Conservation (phyloP, 208 protist species). For the Wallacemonas sp. region DNA sequence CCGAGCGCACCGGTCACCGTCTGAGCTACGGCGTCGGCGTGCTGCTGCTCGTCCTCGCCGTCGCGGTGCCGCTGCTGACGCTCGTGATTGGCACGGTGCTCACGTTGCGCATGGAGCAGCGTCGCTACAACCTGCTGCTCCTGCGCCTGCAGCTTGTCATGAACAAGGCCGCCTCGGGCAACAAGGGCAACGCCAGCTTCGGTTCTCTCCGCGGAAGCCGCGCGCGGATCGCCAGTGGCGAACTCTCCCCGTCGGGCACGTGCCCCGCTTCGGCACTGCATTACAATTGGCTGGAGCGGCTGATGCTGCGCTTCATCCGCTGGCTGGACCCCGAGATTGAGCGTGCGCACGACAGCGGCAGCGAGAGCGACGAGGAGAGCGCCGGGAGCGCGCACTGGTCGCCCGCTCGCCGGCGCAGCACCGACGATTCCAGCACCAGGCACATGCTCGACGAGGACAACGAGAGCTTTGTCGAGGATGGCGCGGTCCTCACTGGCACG, state of each 20-base stretch:
- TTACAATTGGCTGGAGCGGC: conserved; percentile 13
- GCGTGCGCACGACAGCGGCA: not conserved
- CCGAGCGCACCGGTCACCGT: conserved; percentile 11
- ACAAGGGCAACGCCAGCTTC: not conserved
- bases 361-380: not conserved
- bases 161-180: conserved; percentile 9
- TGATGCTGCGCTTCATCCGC: conserved; percentile 1
- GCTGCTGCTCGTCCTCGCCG: conserved; percentile 37
- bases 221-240: not conserved
- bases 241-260: not conserved
- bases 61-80: conserved; percentile 44
- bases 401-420: too few relatives aligned
- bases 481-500: too few relatives aligned
- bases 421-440: too few relatives aligned
- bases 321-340: conserved; percentile 16
- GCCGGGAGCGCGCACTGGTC: too few relatives aligned
- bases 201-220: not conserved
- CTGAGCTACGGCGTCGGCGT: conserved; percentile 40
- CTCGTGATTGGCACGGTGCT: conserved; percentile 46
- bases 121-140: conserved; percentile 48
- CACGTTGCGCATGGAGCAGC: conserved; percentile 53
- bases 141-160: conserved; percentile 32
- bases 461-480: too few relatives aligned
- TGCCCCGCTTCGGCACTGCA: conserved; percentile 1
- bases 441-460: too few relatives aligned